Evolutionary conservation across 371 early-diverging fungal species (phyloP).

Genomic region (Mortierella sp.): DNA sequence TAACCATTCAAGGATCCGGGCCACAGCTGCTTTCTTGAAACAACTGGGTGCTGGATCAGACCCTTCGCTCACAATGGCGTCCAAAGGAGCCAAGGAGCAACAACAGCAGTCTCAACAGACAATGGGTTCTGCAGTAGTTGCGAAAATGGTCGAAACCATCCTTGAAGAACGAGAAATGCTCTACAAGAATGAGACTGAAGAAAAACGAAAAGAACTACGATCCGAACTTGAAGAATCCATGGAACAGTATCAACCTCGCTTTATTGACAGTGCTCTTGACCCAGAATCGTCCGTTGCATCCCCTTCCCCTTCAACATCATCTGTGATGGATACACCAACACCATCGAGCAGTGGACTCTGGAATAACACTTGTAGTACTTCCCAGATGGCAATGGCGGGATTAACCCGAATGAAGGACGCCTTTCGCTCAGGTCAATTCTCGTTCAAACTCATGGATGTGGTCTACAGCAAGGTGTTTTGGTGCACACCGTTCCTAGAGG

Average conservation of each 20-base stretch:
- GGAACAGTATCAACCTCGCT: conserved; percentile 38
- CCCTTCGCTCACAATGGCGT: too few species aligned
- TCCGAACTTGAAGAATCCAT: conserved; percentile 36
- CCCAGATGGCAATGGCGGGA: background rate
- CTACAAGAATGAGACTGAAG: conserved; percentile 20
- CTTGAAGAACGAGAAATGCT: conserved; percentile 29
- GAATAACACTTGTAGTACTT: background rate
- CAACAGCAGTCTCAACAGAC: conserved; percentile 28
- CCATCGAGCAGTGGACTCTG: background rate
- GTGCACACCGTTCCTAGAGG: conserved; percentile 66
- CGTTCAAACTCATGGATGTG: conserved; percentile 59
- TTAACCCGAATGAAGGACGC: conserved; percentile 22
- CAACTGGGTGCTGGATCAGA: conserved; percentile 11
- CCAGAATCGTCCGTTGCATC: background rate
- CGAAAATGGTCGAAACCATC: conserved; percentile 14
- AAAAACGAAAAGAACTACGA: conserved; percentile 29
- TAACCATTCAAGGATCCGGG: conserved; percentile 41
- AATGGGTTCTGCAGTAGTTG: background rate
- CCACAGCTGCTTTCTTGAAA: conserved; percentile 41
- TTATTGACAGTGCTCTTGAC: background rate
- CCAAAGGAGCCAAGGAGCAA: conserved; percentile 16
- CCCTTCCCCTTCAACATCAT: background rate
- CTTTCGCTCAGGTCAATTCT: conserved; percentile 51
- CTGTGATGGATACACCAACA: background rate
- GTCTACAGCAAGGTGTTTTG: conserved; percentile 59